These are phyloP conservation scores for Coemansia sp. DNA, from an alignment of 192 early-diverging fungal species.

Conservation along the genomic window DNA sequence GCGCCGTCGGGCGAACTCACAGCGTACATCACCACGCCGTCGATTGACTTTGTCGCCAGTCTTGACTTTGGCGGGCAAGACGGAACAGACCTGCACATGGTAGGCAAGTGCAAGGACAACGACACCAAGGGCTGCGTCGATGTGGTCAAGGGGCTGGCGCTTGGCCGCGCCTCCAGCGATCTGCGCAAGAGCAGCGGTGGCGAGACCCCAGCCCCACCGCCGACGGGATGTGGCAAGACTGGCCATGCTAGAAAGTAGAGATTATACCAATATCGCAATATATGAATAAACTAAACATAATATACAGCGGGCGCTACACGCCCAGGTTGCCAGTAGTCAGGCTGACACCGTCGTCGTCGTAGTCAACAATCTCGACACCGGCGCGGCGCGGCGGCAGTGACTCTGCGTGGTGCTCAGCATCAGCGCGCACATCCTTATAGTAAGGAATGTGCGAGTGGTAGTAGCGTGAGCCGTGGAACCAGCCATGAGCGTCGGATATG, in stretches of 20 bases:
- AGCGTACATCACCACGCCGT: conserved; percentile 25
- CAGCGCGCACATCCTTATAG: conserved; percentile 20
- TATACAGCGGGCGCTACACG: conserved; percentile 14
- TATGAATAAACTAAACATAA: neutral
- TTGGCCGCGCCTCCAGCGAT: conserved; percentile 28
- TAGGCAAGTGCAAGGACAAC: conserved; percentile 54
- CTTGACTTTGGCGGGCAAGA: conserved; percentile 56
- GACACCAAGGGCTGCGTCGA: conserved; percentile 54
- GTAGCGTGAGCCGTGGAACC: conserved; percentile 28
- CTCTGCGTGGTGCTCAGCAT: conserved; percentile 3
- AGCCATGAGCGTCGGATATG: conserved; percentile 36
- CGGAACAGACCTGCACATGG: conserved; percentile 52
- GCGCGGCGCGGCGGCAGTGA: neutral
- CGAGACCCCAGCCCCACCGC: neutral
- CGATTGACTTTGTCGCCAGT: conserved; percentile 38
- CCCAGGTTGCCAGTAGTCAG: conserved; percentile 34
- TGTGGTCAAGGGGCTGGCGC: conserved; percentile 7
- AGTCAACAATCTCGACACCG: conserved; percentile 22
- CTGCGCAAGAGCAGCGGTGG: conserved; percentile 3
- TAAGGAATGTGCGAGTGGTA: conserved; percentile 38
- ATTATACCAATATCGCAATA: neutral
- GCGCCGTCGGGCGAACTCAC: conserved; percentile 40
- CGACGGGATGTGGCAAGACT: conserved; percentile 8
- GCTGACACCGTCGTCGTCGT: conserved; percentile 17
- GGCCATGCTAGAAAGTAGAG: conserved; percentile 13